Conservation (phyloP, 331 rosid genomes). For the Acacia concinna region DNA sequence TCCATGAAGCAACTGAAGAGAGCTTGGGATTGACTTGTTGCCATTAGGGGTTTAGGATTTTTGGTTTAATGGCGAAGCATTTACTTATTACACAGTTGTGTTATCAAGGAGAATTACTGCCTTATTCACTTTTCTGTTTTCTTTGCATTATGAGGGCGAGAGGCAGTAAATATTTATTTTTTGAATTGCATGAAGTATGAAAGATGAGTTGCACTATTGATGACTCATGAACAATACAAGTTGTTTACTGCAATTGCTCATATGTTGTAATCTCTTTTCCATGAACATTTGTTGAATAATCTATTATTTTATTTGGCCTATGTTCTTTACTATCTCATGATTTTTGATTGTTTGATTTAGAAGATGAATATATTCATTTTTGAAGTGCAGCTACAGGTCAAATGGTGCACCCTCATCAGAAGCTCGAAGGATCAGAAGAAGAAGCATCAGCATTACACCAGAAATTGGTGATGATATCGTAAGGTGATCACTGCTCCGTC, state of each 20-base stretch:
- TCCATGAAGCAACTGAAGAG: background rate
- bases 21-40: background rate
- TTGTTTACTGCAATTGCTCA: background rate
- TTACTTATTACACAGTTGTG: background rate
- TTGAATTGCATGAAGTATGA: background rate
- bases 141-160: constrained; percentile 3
- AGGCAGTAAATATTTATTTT: background rate
- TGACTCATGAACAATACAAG: background rate
- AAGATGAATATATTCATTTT: constrained; percentile 10
- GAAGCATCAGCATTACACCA: constrained; percentile 98
- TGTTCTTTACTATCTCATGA: constrained; percentile 13
- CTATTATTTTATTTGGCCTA: background rate
- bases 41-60: background rate
- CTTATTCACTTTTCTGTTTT: background rate
- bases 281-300: constrained; percentile 19
- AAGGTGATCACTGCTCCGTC: constrained; percentile 62
- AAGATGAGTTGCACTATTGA: background rate
- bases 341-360: constrained; percentile 17
- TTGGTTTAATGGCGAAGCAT: constrained; percentile 14
- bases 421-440: constrained; percentile 83
- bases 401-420: constrained; percentile 83
- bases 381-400: constrained; percentile 62
- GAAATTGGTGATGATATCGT: constrained; percentile 99
- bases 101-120: background rate
- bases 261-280: background rate